These are phyloP conservation scores for Williopsis jadinii DNA, from an alignment of 1,139 yeast genomes.

Conservation along the genomic window DNA sequence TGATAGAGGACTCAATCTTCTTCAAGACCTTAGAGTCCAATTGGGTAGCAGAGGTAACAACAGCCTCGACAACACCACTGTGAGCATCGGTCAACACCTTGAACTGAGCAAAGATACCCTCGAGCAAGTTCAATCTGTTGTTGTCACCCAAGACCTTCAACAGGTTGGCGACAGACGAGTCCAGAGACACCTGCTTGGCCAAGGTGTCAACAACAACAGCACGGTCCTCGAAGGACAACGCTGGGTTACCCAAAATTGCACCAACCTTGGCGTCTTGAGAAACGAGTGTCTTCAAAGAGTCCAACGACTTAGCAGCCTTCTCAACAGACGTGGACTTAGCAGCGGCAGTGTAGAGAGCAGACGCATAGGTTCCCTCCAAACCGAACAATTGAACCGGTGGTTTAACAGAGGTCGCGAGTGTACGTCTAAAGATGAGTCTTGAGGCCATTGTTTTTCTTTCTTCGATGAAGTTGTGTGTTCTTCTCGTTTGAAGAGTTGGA, in stretches of 20 bases:
- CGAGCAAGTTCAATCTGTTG: constrained; percentile 78
- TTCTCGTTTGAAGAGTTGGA: neutral
- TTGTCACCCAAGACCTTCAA: constrained; percentile 85
- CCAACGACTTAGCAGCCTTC: constrained; percentile 62
- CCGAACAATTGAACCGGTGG: constrained; percentile 96
- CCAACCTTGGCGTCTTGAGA: constrained; percentile 57
- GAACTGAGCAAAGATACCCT: constrained; percentile 64
- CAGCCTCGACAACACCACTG: constrained; percentile 89
- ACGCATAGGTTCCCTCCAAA: constrained; percentile 94
- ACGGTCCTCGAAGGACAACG: constrained; percentile 74
- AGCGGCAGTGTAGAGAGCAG: constrained; percentile 90
- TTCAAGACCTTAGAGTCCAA: constrained; percentile 76
- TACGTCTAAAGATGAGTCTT: constrained; percentile 36
- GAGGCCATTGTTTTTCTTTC: constrained; percentile 7
- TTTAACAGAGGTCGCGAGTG: constrained; percentile 65
- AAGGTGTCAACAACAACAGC: constrained; percentile 57
- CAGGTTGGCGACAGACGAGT: constrained; percentile 73
- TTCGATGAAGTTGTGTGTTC: constrained; percentile 1
- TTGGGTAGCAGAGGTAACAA: constrained; percentile 82
- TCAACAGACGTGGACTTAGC: constrained; percentile 75
- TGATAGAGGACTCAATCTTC: constrained; percentile 75
- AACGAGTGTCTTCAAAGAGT: constrained; percentile 49
- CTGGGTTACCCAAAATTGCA: constrained; percentile 70
- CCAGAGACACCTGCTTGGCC: constrained; percentile 48
- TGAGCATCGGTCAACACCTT: constrained; percentile 77